phyloP scores from a whole-genome alignment of 2,329 filamentous ascomycete species.

The Aspergillus nomiae region DNA sequence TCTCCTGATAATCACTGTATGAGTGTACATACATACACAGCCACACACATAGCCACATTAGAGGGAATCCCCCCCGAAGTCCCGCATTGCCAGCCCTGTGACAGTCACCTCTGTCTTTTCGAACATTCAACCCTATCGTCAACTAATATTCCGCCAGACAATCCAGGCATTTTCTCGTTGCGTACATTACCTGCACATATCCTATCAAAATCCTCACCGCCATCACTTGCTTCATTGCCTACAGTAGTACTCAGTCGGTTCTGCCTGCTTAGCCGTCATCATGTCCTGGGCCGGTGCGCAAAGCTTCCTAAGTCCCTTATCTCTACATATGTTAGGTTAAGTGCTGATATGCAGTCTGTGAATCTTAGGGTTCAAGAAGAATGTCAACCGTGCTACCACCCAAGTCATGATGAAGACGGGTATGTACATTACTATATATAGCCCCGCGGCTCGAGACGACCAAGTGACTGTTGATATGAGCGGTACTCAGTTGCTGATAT shows the following conservation, averaged over 20 bases:
- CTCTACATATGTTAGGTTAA: not conserved
- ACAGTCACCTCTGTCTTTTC: not conserved
- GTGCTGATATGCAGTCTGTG: conserved; percentile 9
- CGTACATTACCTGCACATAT: not conserved
- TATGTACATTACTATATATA: conserved; percentile 46
- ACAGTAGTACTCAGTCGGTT: not conserved
- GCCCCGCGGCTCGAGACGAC: conserved; percentile 12
- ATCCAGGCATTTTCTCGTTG: not conserved
- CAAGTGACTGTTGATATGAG: not conserved
- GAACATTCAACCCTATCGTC: not conserved
- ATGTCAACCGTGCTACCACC: conserved; percentile 97
- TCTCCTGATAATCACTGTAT: not conserved
- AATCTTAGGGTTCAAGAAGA: conserved; percentile 78
- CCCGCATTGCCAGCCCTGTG: not conserved
- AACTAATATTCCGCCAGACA: not conserved
- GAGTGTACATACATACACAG: not conserved
- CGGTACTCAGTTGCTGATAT: conserved; percentile 3
- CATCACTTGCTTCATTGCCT: not conserved
- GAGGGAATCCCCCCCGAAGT: not conserved
- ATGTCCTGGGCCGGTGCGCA: conserved; percentile 72
- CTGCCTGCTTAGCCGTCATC: conserved; percentile 33
- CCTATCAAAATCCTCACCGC: not conserved
- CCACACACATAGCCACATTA: conserved; percentile 1
- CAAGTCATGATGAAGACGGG: conserved; percentile 99
- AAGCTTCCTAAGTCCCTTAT: not conserved